Evolutionary conservation across 805 yeast genomes (phyloP).

Genomic region (Saccharomycopsis sp.): DNA sequence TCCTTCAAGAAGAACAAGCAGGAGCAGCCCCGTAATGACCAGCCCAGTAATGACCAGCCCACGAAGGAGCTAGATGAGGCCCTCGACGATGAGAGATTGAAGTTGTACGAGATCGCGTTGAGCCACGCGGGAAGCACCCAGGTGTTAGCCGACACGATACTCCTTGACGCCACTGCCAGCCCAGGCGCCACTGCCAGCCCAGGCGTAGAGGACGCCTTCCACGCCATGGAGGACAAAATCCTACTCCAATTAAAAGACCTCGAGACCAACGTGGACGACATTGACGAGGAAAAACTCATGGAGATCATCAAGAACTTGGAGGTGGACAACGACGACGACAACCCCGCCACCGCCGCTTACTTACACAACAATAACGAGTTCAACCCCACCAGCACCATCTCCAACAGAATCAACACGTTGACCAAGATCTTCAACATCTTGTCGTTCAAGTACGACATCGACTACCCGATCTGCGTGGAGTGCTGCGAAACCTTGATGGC

Average conservation of each 20-base stretch:
- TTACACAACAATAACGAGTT: conserved; percentile 16
- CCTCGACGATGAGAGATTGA: conserved; percentile 7
- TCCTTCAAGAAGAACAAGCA: conserved; percentile 18
- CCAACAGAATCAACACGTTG: conserved; percentile 43
- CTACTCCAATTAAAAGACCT: conserved; percentile 5
- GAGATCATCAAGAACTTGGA: conserved; percentile 3
- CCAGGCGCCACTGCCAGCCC: too few relatives aligned
- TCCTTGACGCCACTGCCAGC: too few relatives aligned
- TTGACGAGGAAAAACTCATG: conserved; percentile 12
- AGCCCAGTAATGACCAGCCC: conserved; percentile 2
- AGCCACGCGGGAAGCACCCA: conserved; percentile 2
- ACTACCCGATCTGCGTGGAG: conserved; percentile 81
- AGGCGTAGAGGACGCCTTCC: too few relatives aligned
- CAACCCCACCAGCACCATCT: conserved; percentile 33
- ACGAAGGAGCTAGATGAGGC: conserved; percentile 21
- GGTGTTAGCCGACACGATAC: background rate
- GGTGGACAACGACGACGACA: background rate
- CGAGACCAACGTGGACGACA: conserved; percentile 7
- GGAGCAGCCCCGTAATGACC: conserved; percentile 13
- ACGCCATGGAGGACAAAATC: conserved; percentile 6
- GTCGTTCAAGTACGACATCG: conserved; percentile 65
- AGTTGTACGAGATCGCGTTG: conserved; percentile 8
- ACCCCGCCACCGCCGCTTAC: background rate
- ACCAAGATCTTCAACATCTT: conserved; percentile 63
- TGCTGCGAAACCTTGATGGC: conserved; percentile 64